Evolutionary conservation across 148 eudicot species (phyloP).

Genomic region (Polygonum aviculare): DNA sequence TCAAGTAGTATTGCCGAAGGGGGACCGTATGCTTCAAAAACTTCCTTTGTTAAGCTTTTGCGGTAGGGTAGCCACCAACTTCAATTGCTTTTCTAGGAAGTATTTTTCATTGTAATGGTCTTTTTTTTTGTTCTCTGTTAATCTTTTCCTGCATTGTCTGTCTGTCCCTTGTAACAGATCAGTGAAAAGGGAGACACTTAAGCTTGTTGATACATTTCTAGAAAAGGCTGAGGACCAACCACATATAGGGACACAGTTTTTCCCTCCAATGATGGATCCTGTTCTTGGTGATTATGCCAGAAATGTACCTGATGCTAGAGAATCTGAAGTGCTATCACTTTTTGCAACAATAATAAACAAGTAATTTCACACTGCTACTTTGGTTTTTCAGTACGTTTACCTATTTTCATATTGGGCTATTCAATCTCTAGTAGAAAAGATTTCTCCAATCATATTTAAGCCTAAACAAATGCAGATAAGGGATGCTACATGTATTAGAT

Average conservation of each 20-base stretch:
- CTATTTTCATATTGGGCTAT: not conserved
- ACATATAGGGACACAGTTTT: constrained; percentile 90
- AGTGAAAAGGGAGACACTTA: constrained; percentile 91
- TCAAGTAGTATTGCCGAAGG: constrained; percentile 87
- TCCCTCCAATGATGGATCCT: constrained; percentile 99
- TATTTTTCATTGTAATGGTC: not conserved
- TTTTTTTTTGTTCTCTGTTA: too few species aligned
- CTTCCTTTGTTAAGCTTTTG: constrained; percentile 87
- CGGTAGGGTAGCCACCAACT: constrained; percentile 36
- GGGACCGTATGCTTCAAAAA: constrained; percentile 77
- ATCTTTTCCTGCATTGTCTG: not conserved
- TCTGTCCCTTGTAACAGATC: constrained; percentile 42
- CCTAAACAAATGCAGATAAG: not conserved
- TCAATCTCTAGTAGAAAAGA: not conserved
- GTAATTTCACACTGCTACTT: constrained; percentile 26
- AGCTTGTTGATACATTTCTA: constrained; percentile 92
- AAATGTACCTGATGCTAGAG: constrained; percentile 98
- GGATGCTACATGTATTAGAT: not conserved
- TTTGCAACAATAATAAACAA: constrained; percentile 96
- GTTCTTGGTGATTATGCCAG: constrained; percentile 95
- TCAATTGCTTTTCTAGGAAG: not conserved
- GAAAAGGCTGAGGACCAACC: constrained; percentile 99
- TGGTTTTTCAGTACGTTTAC: not conserved
- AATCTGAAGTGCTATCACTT: constrained; percentile 94
- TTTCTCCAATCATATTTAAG: not conserved